These are phyloP conservation scores for Eutypa lata DNA, from an alignment of 2,329 filamentous ascomycete species.

Conservation along the genomic window DNA sequence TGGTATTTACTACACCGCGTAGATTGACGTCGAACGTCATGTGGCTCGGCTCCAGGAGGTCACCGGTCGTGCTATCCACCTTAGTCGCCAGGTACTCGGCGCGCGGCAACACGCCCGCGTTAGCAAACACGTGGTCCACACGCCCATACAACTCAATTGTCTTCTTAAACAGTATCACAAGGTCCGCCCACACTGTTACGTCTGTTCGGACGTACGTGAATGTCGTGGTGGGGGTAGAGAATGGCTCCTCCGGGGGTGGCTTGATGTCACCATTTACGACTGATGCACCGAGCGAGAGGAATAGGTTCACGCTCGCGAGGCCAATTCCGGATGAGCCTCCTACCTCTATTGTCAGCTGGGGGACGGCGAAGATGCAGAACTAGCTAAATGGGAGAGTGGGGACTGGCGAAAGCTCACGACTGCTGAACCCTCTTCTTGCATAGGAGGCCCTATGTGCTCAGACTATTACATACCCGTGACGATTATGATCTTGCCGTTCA, in stretches of 20 bases:
- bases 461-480: conserved; percentile 41
- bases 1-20: conserved; percentile 47
- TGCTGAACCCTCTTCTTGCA: too few relatives aligned
- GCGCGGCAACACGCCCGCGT: conserved; percentile 51
- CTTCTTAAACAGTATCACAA: conserved; percentile 49
- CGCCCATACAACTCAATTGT: conserved; percentile 51
- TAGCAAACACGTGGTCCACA: conserved; percentile 73
- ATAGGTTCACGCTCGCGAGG: conserved; percentile 49
- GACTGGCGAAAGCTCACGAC: too few relatives aligned
- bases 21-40: conserved; percentile 48
- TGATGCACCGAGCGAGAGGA: conserved; percentile 50
- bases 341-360: too few relatives aligned
- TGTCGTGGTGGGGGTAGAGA: not conserved
- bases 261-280: conserved; percentile 55
- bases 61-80: conserved; percentile 43
- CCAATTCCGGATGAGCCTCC: conserved; percentile 61
- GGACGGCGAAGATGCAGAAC: too few relatives aligned
- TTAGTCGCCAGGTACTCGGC: conserved; percentile 43
- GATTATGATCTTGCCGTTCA: conserved; percentile 49
- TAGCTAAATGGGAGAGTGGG: too few relatives aligned
- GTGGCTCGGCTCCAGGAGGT: conserved; percentile 42
- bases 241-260: conserved; percentile 29
- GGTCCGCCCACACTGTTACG: conserved; percentile 47
- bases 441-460: too few relatives aligned
- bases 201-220: conserved; percentile 44